A percentile compares a stretch with the other conserved stretches of the same genome.
Conservation (phyloP, 192 early-diverging fungal genomes). For the Rhizophagus clarus region DNA sequence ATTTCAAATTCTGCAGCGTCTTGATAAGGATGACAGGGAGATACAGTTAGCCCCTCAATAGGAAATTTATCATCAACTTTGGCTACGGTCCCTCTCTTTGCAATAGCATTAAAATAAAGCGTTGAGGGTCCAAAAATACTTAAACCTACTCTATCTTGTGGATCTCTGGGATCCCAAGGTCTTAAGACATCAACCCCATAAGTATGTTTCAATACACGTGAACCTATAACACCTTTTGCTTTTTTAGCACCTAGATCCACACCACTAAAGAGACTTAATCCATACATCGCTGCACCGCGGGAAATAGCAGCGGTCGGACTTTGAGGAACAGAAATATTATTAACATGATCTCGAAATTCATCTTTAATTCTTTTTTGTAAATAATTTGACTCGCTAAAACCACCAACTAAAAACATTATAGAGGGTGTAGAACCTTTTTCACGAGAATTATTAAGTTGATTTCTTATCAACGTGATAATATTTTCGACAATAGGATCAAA, state of each 20-base stretch:
- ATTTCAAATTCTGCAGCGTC: background rate
- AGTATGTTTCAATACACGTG: background rate
- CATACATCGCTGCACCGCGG: constrained; percentile 35
- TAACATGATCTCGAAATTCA: background rate
- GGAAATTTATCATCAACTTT: background rate
- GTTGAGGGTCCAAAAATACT: background rate
- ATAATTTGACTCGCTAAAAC: background rate
- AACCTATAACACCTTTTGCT: constrained; percentile 13
- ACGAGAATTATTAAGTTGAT: background rate
- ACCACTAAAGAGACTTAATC: constrained; percentile 30
- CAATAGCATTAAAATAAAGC: background rate
- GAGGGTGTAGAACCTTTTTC: background rate
- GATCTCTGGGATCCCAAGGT: background rate
- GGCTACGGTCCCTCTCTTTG: background rate
- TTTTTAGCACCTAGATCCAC: constrained; percentile 39
- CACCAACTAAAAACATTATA: background rate
- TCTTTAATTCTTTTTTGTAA: background rate
- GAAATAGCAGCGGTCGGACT: constrained; percentile 53
- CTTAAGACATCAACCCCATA: background rate
- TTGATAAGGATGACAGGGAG: background rate
- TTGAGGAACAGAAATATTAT: constrained; percentile 37
- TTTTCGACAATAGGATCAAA: background rate
- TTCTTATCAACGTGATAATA: background rate
- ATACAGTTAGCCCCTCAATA: no score
- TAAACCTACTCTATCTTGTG: no score